Conservation (phyloP, 192 early-diverging fungal genomes). For the Neocallimastix lanati region DNA sequence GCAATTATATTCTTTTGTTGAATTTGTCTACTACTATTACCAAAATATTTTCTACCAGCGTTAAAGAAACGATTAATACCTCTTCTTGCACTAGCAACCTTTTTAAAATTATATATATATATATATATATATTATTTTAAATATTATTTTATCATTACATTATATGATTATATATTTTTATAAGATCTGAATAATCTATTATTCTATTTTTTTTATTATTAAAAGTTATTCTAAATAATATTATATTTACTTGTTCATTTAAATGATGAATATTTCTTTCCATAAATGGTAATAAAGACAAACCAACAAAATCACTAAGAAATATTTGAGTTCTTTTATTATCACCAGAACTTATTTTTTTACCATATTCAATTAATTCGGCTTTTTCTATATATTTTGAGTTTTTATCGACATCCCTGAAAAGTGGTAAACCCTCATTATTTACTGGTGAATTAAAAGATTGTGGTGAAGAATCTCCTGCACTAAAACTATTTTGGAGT, state of each 20-base stretch:
- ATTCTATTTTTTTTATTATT: too few species aligned
- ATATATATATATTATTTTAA: too few species aligned
- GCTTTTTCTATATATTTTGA: slow-evolving; percentile 14
- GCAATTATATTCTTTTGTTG: slow-evolving; percentile 3
- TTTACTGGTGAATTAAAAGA: neutral
- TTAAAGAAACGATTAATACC: slow-evolving; percentile 78
- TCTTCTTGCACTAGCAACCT: slow-evolving; percentile 61
- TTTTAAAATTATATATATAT: neutral
- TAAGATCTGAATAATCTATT: too few species aligned
- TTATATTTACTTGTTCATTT: slow-evolving; percentile 79
- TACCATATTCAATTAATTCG: slow-evolving; percentile 4
- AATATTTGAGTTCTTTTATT: neutral
- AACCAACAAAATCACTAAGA: slow-evolving; percentile 43
- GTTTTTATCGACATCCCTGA: neutral
- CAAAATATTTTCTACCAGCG: slow-evolving; percentile 69
- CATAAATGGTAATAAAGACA: slow-evolving; percentile 74
- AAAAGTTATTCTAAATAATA: too few species aligned
- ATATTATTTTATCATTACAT: too few species aligned
- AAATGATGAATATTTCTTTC: slow-evolving; percentile 65
- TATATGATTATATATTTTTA: too few species aligned
- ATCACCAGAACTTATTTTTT: neutral
- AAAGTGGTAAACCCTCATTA: neutral
- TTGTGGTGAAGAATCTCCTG: neutral
- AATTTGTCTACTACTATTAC: slow-evolving; percentile 23
- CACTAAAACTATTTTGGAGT: neutral